Evolutionary conservation across 176 grass and related monocot species (phyloP), one percentile per base, ranked within the genome.

Genomic region (Hsuehochloa calcarea): DNA sequence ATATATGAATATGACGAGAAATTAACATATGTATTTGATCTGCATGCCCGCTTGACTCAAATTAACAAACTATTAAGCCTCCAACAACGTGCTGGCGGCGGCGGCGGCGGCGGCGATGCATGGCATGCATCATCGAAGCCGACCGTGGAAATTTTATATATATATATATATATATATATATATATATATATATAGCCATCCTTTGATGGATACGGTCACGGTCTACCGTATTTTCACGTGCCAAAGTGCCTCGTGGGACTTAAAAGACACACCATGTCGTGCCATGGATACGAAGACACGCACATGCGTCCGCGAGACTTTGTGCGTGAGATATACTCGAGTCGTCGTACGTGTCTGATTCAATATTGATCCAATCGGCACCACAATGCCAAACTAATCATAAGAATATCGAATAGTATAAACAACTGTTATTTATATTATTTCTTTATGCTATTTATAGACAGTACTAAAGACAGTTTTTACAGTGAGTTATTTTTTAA

Each of bases 201-300:
- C n/a, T 20, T 85, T 56, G 62, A 77, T 46, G 66, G 44, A 10
- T 14, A 65, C 23, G 10, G 17, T 46, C 54, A 65, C 23, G 10
- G 17, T 46, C 54, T 37, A 47, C 55, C 68, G 45, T 59, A 76
- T 85, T 66, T 75, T 75, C 82, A 55, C 72, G 82, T 85, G 61
- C 31, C 35, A 56, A 54, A 68, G 60, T 55, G 46, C 47, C 82
- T 55, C 76, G 34, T 82, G 60, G 59, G 22, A 40, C 14, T 56
- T 56, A 40, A 54, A 12, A 54, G 55, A 5, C 20, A 47, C 61
- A 22, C 25, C 1, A 5, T 0, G 1, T 40, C 10, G 14, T 50
- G 47, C 41, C 70, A 52, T 45, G 10, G 10, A 45, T 17, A 19
- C 50, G 4, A 52, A 19, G 50, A 13, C 81, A 37, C 8, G 27